Conservation (phyloP, 352 stramenopile genomes). For the Globisporangium solare region DNA sequence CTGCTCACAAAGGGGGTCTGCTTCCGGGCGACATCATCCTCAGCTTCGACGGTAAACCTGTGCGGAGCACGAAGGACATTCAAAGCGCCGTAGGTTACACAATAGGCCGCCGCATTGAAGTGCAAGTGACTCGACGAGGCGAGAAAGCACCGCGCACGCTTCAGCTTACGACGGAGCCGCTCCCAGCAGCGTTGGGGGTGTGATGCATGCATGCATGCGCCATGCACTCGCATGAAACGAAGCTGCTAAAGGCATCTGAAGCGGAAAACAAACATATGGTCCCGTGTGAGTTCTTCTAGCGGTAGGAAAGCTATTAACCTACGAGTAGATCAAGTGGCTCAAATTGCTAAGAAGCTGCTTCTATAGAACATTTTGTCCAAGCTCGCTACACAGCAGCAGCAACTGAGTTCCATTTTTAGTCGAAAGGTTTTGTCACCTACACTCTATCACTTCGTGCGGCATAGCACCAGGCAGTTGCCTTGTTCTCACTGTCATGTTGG, state of each 20-base stretch:
- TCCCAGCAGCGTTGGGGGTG: constrained; percentile 32
- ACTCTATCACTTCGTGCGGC: no score
- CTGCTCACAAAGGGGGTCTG: constrained; percentile 72
- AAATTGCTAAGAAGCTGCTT: no score
- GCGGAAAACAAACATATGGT: not conserved
- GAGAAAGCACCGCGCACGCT: constrained; percentile 41
- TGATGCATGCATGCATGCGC: no score
- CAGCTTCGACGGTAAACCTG: constrained; percentile 63
- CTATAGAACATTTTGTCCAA: no score
- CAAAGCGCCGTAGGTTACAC: constrained; percentile 61
- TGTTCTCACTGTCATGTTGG: not conserved
- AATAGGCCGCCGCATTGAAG: constrained; percentile 62
- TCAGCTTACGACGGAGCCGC: constrained; percentile 55
- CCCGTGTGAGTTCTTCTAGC: no score
- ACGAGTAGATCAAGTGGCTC: not conserved
- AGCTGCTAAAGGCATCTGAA: no score
- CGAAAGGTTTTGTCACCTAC: no score
- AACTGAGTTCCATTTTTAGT: no score
- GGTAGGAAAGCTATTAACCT: no score
- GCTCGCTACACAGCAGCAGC: no score
- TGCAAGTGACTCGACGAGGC: constrained; percentile 59
- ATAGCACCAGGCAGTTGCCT: no score
- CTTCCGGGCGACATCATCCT: constrained; percentile 75
- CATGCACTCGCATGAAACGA: no score
- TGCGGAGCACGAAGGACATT: constrained; percentile 78